Base-by-base conservation (phyloP, 2,329 filamentous ascomycete genomes). In the Colletotrichum euphorbiae region DNA sequence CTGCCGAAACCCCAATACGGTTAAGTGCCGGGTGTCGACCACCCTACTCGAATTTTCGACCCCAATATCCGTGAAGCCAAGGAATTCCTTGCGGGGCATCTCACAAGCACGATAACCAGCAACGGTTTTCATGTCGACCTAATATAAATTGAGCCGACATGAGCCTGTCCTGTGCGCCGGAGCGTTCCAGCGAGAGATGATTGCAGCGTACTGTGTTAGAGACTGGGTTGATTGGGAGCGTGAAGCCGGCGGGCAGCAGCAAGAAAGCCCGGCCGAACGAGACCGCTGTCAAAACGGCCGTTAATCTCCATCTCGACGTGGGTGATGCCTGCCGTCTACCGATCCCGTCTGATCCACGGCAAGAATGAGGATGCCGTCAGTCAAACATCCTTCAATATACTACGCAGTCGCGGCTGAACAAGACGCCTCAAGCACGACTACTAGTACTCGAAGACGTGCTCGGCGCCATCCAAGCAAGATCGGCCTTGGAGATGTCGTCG, bases 21-120 rank as follows among this genome's bases (percentile, higher is more conserved):
- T 15, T 43, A 59, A 54, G 54, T 21, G 42, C 63, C 31, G 36
- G 61, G 61, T 59, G 61, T 45, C 54, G 48, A 55, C 61, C 42
- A 40, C 42, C 28, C n/a, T 51, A 56, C 55, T 60, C 46, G 42
- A 51, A 33, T 60, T 59, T 60, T 66, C 61, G 62, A 66, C 55
- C 38, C 48, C 48, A 66, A 66, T 43, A 55, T 66, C 54, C 48
- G 12, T 50, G 12, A n/a, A 31, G 42, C 55, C 66, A 69, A 65
- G 66, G 61, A 56, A 15, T 45, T 31, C 62, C 66, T 55, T 69
- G 54, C 61, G 40, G 40, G 31, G 54, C 42, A 33, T 65, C 48
- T 59, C 54, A 36, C 45, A 19, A 46, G 55, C 61, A 69, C 54
- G 54, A 69, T 50, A 65, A 50, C 61, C 54, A 21, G 62, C 55